Conservation (phyloP, 495 filamentous ascomycete species). For the Usnea hakonensis region DNA sequence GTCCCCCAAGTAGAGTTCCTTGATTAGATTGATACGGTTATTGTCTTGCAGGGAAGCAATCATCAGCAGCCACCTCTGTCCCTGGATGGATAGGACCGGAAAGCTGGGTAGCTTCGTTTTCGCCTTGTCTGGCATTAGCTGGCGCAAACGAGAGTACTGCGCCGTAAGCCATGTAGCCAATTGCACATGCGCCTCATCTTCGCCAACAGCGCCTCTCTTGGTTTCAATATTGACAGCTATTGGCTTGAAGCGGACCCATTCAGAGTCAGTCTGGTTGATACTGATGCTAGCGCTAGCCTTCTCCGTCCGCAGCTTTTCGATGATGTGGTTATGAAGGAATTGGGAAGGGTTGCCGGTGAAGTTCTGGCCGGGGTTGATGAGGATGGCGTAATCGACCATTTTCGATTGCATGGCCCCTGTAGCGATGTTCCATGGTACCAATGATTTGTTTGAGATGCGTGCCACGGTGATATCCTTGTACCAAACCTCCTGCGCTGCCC, state of each 20-base stretch:
- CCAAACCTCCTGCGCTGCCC: background rate
- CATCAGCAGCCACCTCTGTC: background rate
- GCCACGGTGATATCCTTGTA: constrained; percentile 3
- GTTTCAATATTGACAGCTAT: constrained; percentile 3
- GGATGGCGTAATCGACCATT: constrained; percentile 5
- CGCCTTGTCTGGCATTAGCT: background rate
- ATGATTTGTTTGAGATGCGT: background rate
- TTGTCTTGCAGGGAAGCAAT: background rate
- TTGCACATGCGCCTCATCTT: background rate
- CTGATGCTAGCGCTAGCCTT: background rate
- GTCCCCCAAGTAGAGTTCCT: background rate
- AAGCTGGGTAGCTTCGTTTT: background rate
- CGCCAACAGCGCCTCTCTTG: background rate
- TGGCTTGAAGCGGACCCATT: background rate
- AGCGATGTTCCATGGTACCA: background rate
- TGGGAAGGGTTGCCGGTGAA: too few species aligned
- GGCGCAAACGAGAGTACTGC: background rate
- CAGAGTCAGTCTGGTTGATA: background rate
- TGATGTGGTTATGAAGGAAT: background rate
- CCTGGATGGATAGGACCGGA: background rate
- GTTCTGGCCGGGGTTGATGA: background rate
- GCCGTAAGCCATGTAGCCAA: constrained; percentile 14
- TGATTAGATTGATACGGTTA: background rate
- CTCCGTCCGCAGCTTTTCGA: background rate
- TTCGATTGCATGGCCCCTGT: background rate